Percentiles rank a stretch among this genome's conserved stretches.
Evolutionary conservation across 495 filamentous ascomycete genomes (phyloP).

Genomic region (Letharia lupina): DNA sequence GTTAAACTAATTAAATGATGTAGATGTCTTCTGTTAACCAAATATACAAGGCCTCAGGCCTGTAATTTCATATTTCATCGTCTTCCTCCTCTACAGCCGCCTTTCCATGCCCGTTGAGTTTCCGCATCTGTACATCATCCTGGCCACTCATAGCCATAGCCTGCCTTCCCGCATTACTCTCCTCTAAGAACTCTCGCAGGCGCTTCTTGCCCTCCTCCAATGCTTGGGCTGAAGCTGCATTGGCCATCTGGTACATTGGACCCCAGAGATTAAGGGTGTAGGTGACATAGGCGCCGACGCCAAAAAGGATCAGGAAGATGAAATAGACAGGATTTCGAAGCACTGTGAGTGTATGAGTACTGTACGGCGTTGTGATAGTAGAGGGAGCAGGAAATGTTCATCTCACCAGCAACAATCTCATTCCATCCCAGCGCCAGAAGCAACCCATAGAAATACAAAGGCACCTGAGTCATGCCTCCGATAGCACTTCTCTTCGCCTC

Average conservation of each 20-base stretch:
- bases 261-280: conserved; percentile 92
- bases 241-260: conserved; percentile 87
- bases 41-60: not conserved
- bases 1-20: not conserved
- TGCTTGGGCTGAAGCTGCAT: conserved; percentile 79
- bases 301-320: conserved; percentile 70
- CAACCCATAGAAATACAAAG: conserved; percentile 86
- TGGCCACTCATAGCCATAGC: conserved; percentile 62
- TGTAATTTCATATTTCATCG: conserved; percentile 39
- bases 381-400: not conserved
- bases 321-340: conserved; percentile 90
- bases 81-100: conserved; percentile 37
- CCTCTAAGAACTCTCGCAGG: conserved; percentile 77
- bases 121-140: conserved; percentile 49
- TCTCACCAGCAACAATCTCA: conserved; percentile 81
- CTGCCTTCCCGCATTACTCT: conserved; percentile 67
- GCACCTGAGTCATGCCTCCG: conserved; percentile 88
- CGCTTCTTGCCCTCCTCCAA: conserved; percentile 82
- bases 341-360: conserved; percentile 49
- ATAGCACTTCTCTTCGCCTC: conserved; percentile 96
- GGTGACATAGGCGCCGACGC: conserved; percentile 71
- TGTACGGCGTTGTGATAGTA: not conserved
- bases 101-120: conserved; percentile 53
- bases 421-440: conserved; percentile 93
- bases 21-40: not conserved